These are phyloP conservation scores for Ogataea neopini DNA, from an alignment of 805 yeast genomes.

Conservation along the genomic window DNA sequence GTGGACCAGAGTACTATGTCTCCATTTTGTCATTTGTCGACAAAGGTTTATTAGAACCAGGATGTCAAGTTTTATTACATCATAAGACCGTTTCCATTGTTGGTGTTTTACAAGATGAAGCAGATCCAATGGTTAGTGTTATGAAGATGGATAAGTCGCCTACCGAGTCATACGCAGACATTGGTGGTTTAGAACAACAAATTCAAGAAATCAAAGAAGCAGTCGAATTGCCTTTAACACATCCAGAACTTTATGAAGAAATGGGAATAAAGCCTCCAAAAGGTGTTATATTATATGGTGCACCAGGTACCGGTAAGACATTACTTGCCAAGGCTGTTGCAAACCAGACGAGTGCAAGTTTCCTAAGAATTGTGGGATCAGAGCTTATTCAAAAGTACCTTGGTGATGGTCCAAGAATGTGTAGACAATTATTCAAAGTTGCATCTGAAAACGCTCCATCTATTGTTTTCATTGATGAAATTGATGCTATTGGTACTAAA, in stretches of 20 bases:
- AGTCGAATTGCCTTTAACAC: constrained; percentile 93
- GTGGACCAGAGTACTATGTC: constrained; percentile 97
- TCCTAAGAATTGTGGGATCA: constrained; percentile 93
- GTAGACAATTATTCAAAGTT: constrained; percentile 91
- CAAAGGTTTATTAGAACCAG: constrained; percentile 93
- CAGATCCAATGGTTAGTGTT: constrained; percentile 96
- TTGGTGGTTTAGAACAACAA: constrained; percentile 94
- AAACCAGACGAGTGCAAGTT: constrained; percentile 95
- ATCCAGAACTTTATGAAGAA: constrained; percentile 93
- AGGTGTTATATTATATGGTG: constrained; percentile 95
- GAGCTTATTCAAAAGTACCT: constrained; percentile 95
- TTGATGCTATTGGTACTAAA: constrained; percentile 98
- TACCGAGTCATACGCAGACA: constrained; percentile 93
- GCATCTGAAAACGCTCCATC: constrained; percentile 98
- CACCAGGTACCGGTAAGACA: constrained; percentile 99
- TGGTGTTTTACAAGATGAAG: constrained; percentile 98
- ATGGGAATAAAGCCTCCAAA: constrained; percentile 99
- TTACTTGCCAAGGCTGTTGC: constrained; percentile 99
- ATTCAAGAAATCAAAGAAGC: constrained; percentile 97
- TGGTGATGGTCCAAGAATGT: constrained; percentile 96
- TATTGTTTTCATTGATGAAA: constrained; percentile 97
- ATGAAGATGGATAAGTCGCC: constrained; percentile 99
- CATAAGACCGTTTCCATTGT: constrained; percentile 94
- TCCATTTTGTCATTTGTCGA: constrained; percentile 95
- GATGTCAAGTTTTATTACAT: constrained; percentile 92